Evolutionary conservation across 768 basidiomycete species (phyloP).

Genomic region (Cystobasidium ongulense): DNA sequence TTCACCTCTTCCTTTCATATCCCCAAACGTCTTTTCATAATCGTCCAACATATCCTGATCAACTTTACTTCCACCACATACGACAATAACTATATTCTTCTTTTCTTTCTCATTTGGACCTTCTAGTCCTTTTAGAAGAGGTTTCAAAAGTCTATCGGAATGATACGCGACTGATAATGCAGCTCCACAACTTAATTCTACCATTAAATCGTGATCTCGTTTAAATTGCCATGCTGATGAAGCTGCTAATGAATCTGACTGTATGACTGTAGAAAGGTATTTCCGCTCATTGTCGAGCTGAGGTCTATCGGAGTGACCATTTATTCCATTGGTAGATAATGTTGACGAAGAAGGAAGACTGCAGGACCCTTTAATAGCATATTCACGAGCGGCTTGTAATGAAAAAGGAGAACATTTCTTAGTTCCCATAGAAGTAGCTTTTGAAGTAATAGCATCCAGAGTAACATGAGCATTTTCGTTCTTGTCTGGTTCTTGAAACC

Average conservation of each 20-base stretch:
- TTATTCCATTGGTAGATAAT: background rate
- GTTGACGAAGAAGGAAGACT: background rate
- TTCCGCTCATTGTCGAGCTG: background rate
- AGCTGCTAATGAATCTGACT: constrained; percentile 2
- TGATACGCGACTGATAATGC: constrained; percentile 7
- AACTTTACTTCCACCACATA: constrained; percentile 24
- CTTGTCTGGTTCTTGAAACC: background rate
- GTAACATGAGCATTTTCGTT: constrained; percentile 17
- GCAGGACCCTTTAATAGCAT: background rate
- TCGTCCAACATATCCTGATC: constrained; percentile 2
- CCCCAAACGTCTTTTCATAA: constrained; percentile 8
- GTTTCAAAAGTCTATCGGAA: background rate
- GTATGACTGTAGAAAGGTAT: constrained; percentile 19
- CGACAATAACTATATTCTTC: constrained; percentile 11
- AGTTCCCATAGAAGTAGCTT: constrained; percentile 23
- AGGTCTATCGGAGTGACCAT: background rate
- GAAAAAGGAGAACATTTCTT: constrained; percentile 5
- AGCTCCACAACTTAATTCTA: constrained; percentile 23
- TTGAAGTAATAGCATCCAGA: constrained; percentile 14
- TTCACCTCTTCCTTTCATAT: constrained; percentile 15
- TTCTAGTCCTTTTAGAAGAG: background rate
- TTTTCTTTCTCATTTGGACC: background rate
- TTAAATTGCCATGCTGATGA: constrained; percentile 21
- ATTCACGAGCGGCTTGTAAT: background rate
- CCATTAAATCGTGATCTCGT: constrained; percentile 17